phyloP scores from a whole-genome alignment of 176 grass and related monocot species.

The Musa acuminata region DNA sequence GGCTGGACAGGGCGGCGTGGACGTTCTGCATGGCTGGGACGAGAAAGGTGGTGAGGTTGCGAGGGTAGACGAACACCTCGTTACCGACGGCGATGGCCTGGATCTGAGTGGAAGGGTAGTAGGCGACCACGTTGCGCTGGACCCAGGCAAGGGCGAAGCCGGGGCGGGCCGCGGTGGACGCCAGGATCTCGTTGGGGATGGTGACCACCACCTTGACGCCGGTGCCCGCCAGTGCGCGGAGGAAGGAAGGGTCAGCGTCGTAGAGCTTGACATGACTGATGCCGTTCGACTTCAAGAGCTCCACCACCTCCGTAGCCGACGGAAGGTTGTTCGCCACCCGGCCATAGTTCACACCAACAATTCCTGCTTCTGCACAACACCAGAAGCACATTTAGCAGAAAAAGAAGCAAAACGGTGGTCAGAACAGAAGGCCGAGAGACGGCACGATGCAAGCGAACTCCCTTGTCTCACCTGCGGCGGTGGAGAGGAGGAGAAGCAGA shows the following conservation, averaged over 20 bases:
- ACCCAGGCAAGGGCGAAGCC: neutral
- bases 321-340: constrained; percentile 8
- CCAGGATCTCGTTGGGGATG: neutral
- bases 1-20: constrained; percentile 27
- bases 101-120: constrained; percentile 9
- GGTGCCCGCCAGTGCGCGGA: constrained; percentile 1
- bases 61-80: constrained; percentile 18
- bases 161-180: neutral
- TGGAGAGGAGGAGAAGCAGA: neutral
- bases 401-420: neutral
- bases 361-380: neutral
- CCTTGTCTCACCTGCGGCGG: neutral
- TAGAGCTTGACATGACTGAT: constrained; percentile 1
- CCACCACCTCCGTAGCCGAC: neutral
- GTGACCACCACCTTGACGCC: constrained; percentile 5
- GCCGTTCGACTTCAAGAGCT: neutral
- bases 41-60: constrained; percentile 33
- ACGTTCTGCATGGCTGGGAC: constrained; percentile 70
- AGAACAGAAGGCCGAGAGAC: neutral
- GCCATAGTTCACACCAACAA: constrained; percentile 3
- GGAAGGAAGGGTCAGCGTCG: constrained; percentile 7
- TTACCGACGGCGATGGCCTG: neutral
- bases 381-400: neutral
- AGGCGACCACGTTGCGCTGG: neutral
- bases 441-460: neutral